A percentile compares a stretch with the other conserved stretches of the same genome.
Evolutionary conservation across 2,329 filamentous ascomycete genomes (phyloP).

Genomic region (Cordyceps farinosa): DNA sequence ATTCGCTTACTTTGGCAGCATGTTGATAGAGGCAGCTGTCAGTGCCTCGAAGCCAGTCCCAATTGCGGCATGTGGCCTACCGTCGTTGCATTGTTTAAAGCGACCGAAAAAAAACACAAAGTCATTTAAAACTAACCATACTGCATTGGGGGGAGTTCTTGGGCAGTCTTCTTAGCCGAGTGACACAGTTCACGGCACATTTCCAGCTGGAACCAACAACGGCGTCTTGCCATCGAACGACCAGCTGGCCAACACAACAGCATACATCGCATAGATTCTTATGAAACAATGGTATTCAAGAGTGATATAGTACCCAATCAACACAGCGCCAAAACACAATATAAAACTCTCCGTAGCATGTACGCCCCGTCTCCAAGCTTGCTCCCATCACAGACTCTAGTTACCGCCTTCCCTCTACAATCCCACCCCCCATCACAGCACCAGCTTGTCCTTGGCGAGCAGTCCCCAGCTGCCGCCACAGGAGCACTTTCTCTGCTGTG

Average conservation of each 20-base stretch:
- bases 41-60: too few relatives aligned
- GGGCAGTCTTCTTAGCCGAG: not conserved
- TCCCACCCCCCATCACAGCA: not conserved
- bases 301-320: not conserved
- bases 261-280: not conserved
- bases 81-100: not conserved
- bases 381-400: not conserved
- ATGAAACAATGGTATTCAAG: not conserved
- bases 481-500: conserved; percentile 52
- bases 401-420: not conserved
- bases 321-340: not conserved
- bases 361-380: not conserved
- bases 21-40: too few relatives aligned
- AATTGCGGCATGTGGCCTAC: not conserved
- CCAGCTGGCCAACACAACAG: not conserved
- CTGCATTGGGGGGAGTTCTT: not conserved
- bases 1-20: too few relatives aligned
- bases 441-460: conserved; percentile 32
- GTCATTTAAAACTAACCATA: not conserved
- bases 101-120: not conserved
- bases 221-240: not conserved
- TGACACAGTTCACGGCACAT: not conserved
- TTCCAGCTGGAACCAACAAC: not conserved
- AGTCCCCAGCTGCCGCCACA: conserved; percentile 54
- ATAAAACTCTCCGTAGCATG: not conserved